Evolutionary conservation across 2,329 filamentous ascomycete genomes (phyloP), one percentile per base, ranked within the genome.

Genomic region (Aschersonia sp.): DNA sequence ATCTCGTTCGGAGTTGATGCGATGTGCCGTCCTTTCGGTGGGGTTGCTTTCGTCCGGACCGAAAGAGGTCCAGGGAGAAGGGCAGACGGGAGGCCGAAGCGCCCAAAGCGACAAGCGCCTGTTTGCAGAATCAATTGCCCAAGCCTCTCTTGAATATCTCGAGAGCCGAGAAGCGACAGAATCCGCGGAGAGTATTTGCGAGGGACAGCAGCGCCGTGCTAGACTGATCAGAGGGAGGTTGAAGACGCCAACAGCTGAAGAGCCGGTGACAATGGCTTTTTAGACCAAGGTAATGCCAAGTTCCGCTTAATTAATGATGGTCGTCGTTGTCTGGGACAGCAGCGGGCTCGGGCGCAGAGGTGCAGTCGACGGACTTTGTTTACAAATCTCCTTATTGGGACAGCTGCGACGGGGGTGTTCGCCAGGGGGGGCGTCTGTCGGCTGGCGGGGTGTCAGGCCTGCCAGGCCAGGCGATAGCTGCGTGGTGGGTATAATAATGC

Each of bases 341-440:
- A 51, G 54, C 55, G 52, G 47, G 35, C n/a, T 38, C 29, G 45
- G 30, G 50, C 53, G 51, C 53, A 49, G 52, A 4, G 29, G 2
- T 10, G 28, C 7, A 29, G 43, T 30, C 29, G 28, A 9, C 7
- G 12, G 43, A 7, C 48, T 64, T 67, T 68, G 65, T 66, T 68
- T 66, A 66, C 63, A 58, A 59, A 61, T 60, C 56, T 58, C 63
- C 64, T 57, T 54, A 60, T 62, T 61, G 52, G 62, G 63, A 64
- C 56, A 61, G 59, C 62, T 61, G 53, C 53, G 53, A 54, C 51
- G 40, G 45, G 51, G 51, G 51, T 51, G 46, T 45, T 48, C 51
- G 46, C 31, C 12, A 31, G 30, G 31, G 31, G 31, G 30, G 46
- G 31, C 28, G 32, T 48, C 40, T 20, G 20, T 20, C 20, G 20